phyloP scores from a whole-genome alignment of 345 rosid species.

The Eucalyptus sp. region DNA sequence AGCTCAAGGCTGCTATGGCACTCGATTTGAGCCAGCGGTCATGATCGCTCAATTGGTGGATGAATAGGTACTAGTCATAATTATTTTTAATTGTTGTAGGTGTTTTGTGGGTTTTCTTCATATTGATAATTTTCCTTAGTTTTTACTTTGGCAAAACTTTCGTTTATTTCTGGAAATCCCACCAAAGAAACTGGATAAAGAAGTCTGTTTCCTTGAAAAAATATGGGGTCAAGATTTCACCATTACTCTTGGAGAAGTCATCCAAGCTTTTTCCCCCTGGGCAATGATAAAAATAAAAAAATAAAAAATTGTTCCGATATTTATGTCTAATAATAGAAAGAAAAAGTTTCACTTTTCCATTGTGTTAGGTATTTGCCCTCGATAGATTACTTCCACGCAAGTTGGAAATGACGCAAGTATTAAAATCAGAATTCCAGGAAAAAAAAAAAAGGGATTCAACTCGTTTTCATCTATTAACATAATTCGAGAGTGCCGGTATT shows the following conservation, averaged over 20 bases:
- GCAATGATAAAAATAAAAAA: not conserved
- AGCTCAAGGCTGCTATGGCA: not conserved
- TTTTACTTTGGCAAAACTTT: not conserved
- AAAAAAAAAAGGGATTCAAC: not conserved
- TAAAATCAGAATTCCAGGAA: not conserved
- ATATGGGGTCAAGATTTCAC: not conserved
- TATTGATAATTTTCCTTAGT: not conserved
- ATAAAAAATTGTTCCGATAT: not conserved
- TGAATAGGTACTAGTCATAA: not conserved
- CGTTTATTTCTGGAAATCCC: not conserved
- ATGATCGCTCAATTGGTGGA: not conserved
- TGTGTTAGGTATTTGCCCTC: not conserved
- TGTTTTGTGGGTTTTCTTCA: not conserved
- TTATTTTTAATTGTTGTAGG: not conserved
- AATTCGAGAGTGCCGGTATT: not conserved
- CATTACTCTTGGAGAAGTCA: not conserved
- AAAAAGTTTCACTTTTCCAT: not conserved
- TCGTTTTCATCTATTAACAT: not conserved
- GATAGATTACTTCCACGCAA: not conserved
- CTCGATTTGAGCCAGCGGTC: not conserved
- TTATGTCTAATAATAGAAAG: not conserved
- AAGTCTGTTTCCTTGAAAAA: not conserved
- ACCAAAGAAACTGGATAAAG: not conserved
- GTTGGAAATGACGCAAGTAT: not conserved
- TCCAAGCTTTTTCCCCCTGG: not conserved